phyloP scores from a whole-genome alignment of 805 yeast species.

The Teunomyces barrocoloradensis region DNA sequence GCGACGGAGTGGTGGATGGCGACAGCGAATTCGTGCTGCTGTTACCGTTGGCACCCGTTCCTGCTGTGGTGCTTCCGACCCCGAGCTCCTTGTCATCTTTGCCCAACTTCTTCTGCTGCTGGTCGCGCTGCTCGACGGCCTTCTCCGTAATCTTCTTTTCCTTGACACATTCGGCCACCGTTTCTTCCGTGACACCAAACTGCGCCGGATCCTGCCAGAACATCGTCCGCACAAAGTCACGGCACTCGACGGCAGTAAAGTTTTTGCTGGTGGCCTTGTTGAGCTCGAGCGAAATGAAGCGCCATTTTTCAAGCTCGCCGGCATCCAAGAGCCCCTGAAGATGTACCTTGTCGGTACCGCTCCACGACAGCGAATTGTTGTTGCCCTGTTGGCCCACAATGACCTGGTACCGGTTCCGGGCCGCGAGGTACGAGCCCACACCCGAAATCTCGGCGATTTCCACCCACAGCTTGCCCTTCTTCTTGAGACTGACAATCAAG shows the following conservation, averaged over 20 bases:
- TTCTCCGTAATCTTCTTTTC: slow-evolving; percentile 36
- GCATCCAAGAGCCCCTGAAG: slow-evolving; percentile 58
- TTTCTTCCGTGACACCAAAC: slow-evolving; percentile 55
- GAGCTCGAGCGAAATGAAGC: slow-evolving; percentile 59
- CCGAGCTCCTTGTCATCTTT: slow-evolving; percentile 4
- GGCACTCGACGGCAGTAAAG: slow-evolving; percentile 53
- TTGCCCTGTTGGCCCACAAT: slow-evolving; percentile 78
- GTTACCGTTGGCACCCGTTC: neutral
- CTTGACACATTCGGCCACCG: slow-evolving; percentile 37
- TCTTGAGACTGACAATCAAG: slow-evolving; percentile 58
- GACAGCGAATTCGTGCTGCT: neutral
- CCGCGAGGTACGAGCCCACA: slow-evolving; percentile 68
- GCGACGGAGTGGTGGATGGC: neutral
- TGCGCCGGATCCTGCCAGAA: slow-evolving; percentile 54
- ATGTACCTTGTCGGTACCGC: slow-evolving; percentile 49
- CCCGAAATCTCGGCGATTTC: slow-evolving; percentile 66
- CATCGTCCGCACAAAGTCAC: slow-evolving; percentile 50
- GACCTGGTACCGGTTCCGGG: slow-evolving; percentile 75
- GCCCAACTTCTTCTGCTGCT: slow-evolving; percentile 10
- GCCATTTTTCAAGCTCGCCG: slow-evolving; percentile 71
- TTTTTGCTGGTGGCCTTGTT: slow-evolving; percentile 51
- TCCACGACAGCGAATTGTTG: slow-evolving; percentile 66
- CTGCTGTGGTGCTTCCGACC: neutral
- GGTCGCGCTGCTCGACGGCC: slow-evolving; percentile 20
- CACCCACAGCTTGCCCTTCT: slow-evolving; percentile 65